Percentiles rank a stretch among this genome's conserved stretches.
Evolutionary conservation across 805 yeast genomes (phyloP).

Genomic region (Wickerhamomyces bisporus): DNA sequence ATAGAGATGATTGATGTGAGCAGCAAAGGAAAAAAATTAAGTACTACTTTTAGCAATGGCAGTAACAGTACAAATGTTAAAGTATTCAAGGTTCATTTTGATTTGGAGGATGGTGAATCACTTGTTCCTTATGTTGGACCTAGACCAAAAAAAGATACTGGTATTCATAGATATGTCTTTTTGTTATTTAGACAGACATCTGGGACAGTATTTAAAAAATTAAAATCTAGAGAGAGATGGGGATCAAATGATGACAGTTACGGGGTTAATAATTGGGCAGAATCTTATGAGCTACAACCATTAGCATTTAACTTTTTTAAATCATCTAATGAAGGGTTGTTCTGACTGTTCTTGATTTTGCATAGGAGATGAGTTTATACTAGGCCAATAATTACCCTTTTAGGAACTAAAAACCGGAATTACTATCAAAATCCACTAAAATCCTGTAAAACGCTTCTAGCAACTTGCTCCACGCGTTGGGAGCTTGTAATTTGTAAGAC

Average conservation of each 20-base stretch:
- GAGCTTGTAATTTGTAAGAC: too few species aligned
- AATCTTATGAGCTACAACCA: slow-evolving; percentile 15
- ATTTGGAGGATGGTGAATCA: slow-evolving; percentile 5
- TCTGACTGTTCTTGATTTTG: too few species aligned
- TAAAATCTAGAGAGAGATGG: slow-evolving; percentile 20
- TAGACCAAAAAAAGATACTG: slow-evolving; percentile 12
- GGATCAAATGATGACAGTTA: slow-evolving; percentile 16
- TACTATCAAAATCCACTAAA: too few species aligned
- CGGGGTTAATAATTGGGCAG: slow-evolving; percentile 20
- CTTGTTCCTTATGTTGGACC: slow-evolving; percentile 17
- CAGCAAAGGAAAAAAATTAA: not conserved
- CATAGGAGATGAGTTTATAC: too few species aligned
- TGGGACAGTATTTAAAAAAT: slow-evolving; percentile 12
- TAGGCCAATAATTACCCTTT: too few species aligned
- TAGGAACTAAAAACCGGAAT: too few species aligned
- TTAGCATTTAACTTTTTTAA: slow-evolving; percentile 17
- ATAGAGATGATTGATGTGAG: not conserved
- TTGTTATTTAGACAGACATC: slow-evolving; percentile 16
- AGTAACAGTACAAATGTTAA: slow-evolving; percentile 1
- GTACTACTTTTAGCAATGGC: too few species aligned
- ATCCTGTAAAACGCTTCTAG: too few species aligned
- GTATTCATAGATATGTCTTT: slow-evolving; percentile 14
- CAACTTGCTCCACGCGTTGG: too few species aligned
- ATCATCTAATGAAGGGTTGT: slow-evolving; percentile 16
- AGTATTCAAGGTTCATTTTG: slow-evolving; percentile 7